These are phyloP conservation scores for Geotrichum phurueaensis DNA, from an alignment of 1,139 yeast genomes.

Conservation along the genomic window DNA sequence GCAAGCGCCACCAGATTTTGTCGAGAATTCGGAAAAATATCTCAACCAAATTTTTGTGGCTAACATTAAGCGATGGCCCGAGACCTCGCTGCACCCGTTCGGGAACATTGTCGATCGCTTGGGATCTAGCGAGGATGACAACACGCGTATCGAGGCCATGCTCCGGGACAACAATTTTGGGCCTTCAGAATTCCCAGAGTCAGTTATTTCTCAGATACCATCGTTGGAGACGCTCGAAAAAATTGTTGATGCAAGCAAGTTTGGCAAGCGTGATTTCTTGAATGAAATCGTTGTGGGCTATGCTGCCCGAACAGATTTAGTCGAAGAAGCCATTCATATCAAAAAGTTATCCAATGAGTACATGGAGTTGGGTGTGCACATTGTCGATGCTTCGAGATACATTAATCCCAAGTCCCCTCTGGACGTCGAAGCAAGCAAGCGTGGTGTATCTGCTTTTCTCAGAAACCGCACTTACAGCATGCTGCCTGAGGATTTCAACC, in stretches of 20 bases:
- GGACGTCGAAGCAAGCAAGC: conserved; percentile 84
- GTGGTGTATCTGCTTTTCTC: conserved; percentile 82
- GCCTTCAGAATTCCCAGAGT: conserved; percentile 66
- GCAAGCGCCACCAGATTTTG: conserved; percentile 92
- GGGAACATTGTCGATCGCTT: conserved; percentile 86
- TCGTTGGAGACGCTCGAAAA: conserved; percentile 24
- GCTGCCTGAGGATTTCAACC: conserved; percentile 60
- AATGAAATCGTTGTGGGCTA: conserved; percentile 63
- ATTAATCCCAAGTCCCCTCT: conserved; percentile 65
- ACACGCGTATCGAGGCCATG: conserved; percentile 80
- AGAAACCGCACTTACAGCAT: conserved; percentile 68
- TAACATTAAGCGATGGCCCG: conserved; percentile 97
- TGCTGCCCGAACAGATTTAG: conserved; percentile 46
- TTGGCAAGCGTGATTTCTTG: conserved; percentile 46
- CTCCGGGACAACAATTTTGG: conserved; percentile 87
- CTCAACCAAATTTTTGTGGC: conserved; percentile 82
- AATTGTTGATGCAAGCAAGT: conserved; percentile 35
- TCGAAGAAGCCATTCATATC: conserved; percentile 76
- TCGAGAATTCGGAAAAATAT: conserved; percentile 81
- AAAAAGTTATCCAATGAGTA: conserved; percentile 52
- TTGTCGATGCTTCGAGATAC: conserved; percentile 70
- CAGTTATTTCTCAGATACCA: conserved; percentile 39
- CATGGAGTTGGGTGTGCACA: conserved; percentile 75
- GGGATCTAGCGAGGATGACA: conserved; percentile 70
- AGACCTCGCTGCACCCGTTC: conserved; percentile 94